Base-by-base conservation (phyloP, 495 filamentous ascomycete species). In the Neurospora africana region DNA sequence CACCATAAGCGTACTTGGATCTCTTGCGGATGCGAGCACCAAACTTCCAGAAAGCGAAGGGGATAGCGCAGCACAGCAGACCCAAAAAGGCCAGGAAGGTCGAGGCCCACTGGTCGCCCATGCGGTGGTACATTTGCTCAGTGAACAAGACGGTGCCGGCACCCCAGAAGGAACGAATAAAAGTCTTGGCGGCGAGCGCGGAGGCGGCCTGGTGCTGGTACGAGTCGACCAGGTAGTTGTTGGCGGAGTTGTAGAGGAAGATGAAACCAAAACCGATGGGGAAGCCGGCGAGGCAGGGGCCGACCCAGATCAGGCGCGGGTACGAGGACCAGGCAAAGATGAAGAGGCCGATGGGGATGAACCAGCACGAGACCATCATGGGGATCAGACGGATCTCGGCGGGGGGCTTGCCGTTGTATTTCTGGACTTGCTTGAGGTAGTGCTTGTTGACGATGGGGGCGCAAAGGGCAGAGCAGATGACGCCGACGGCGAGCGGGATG, bases 271-370 rank as follows among this genome's bases (percentile, higher is more conserved):
- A 94, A 8, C 92, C 92, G 70, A 94, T 87, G 9, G 91, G 90
- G 75, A 90, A 89, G 41, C 92, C 92, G 33, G 89, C 92, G 15
- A 95, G 83, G 3, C 85, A 83, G 3, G 92, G 91, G 0, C 91
- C 92, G 68, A 89, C 83, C 92, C 91, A 94, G 75, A 80, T 85
- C 3, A 94, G 75, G 0, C 70, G 70, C 6, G 87, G 84, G 78
- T 91, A 94, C 0, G 90, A 92, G 3, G 90, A 87, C 92, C 92
- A 94, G 40, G 91, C 92, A 80, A 95, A 95, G 79, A 94, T 92
- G 81, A 95, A 94, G 7, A 94, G 82, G 15, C 91, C 91, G 67
- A 92, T 82, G 0, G 91, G 91, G 75, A 94, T 88, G 74, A 87
- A 85, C 91, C 91, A 94, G 85, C 92, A 95, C 36, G 88, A 89